phyloP scores from a whole-genome alignment of 495 filamentous ascomycete species.

The Aspergillus hancockii region DNA sequence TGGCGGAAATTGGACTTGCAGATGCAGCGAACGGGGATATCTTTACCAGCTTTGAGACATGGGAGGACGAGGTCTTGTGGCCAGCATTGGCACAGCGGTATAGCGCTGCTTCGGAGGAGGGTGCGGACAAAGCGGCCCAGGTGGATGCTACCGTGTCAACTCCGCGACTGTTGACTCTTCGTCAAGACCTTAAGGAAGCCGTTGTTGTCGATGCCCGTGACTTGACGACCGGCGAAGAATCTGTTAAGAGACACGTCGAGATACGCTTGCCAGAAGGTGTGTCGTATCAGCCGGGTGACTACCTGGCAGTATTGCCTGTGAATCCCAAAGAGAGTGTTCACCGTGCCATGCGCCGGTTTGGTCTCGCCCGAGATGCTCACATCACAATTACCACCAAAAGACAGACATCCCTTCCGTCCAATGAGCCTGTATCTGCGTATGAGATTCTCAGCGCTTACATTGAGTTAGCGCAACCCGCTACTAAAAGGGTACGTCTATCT shows the following conservation, averaged over 20 bases:
- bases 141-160: slow-evolving; percentile 59
- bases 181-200: slow-evolving; percentile 65
- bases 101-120: slow-evolving; percentile 22
- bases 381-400: slow-evolving; percentile 2
- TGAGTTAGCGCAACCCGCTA: background rate
- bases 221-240: slow-evolving; percentile 44
- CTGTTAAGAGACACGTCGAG: background rate
- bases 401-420: slow-evolving; percentile 1
- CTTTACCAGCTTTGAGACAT: slow-evolving; percentile 70
- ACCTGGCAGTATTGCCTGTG: slow-evolving; percentile 9
- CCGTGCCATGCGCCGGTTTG: slow-evolving; percentile 12
- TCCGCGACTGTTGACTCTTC: slow-evolving; percentile 55
- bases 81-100: slow-evolving; percentile 53
- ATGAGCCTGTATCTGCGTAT: background rate
- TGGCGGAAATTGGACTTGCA: slow-evolving; percentile 55
- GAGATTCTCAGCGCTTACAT: background rate
- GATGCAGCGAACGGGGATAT: slow-evolving; percentile 65
- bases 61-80: slow-evolving; percentile 68
- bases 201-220: slow-evolving; percentile 53
- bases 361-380: slow-evolving; percentile 4
- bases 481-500: too few relatives aligned
- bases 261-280: slow-evolving; percentile 8
- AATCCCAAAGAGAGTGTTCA: slow-evolving; percentile 8
- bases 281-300: slow-evolving; percentile 15
- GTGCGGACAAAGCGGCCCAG: slow-evolving; percentile 37